Evolutionary conservation across 768 basidiomycete genomes (phyloP), one percentile per base, ranked within the genome.

Genomic region (Gloeostereum incarnatum): DNA sequence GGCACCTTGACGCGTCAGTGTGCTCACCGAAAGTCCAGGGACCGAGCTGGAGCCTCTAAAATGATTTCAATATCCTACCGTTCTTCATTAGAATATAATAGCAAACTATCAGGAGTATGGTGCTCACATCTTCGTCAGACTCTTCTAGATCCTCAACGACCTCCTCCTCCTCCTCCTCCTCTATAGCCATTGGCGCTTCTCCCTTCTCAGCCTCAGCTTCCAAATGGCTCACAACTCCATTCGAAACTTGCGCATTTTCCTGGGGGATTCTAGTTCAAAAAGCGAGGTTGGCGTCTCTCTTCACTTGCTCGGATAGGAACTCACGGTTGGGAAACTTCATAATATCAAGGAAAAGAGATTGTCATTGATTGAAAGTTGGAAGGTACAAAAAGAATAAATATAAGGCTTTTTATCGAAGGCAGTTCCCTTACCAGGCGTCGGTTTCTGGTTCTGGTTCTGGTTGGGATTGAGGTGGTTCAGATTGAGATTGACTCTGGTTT

Each of bases 11-110:
- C 17, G 40, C 2, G 33, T 14, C 5, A 16, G 25, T 45, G 43
- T 39, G 43, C 63, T 38, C 53, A 81, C 81, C 86, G 71, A 50
- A 89, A 75, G 61, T 90, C 86, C 14, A 85, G 60, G 4, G 79
- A 82, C 39, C 78, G 79, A 13, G 75, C 58, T 6, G 78, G 65
- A 2, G 78, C 78, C 50, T 94, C 88, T 76, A 89, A 81, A 39
- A 94, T 90, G 47, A 94, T 85, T 64, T 94, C 91, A 45, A 94
- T 69, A 54, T 94, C 81, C 82, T 89, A 41, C 30, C 18, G 40
- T 22, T 24, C 27, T 39, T 17, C 11, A 29, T 53, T 35, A 49
- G 31, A 26, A 24, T 21, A 18, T 11, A n/a, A 22, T 27, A 35
- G 22, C 9, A 20, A 31, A 6, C 2, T n/a, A 23, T 11, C 24